Conservation (phyloP, 2,329 filamentous ascomycete species). For the Fusarium tuaranense region DNA sequence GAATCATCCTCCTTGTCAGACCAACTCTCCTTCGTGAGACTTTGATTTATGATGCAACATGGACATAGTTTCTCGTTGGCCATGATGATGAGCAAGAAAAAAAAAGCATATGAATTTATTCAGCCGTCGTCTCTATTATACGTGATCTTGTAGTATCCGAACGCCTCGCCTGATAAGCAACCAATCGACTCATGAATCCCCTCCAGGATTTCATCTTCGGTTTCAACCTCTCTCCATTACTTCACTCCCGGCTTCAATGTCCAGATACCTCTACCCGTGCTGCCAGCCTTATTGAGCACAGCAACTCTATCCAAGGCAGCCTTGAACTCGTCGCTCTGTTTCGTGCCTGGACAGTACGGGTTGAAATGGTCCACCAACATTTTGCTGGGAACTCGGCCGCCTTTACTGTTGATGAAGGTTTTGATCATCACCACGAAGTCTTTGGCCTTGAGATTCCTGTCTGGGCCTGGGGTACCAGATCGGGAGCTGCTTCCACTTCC, state of each 20-base stretch:
- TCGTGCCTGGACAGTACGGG: conserved; percentile 73
- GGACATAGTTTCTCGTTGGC: conserved; percentile 19
- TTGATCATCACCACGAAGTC: conserved; percentile 81
- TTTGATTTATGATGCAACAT: conserved; percentile 17
- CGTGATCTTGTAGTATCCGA: conserved; percentile 16
- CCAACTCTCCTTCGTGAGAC: conserved; percentile 35
- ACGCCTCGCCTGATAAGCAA: conserved; percentile 22
- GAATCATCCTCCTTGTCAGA: conserved; percentile 52
- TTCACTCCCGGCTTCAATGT: conserved; percentile 54
- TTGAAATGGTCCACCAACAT: conserved; percentile 93
- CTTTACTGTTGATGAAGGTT: conserved; percentile 81
- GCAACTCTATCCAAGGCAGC: conserved; percentile 83
- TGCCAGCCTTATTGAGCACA: conserved; percentile 70
- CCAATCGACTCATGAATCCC: neutral
- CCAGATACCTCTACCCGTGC: conserved; percentile 67
- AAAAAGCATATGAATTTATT: conserved; percentile 3
- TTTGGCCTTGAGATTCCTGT: conserved; percentile 61
- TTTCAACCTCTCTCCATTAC: conserved; percentile 19
- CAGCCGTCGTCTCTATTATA: conserved; percentile 10
- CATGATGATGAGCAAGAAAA: conserved; percentile 21
- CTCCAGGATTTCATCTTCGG: neutral
- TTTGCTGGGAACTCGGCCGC: conserved; percentile 83
- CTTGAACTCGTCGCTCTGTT: conserved; percentile 84
- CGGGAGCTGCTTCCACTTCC: conserved; percentile 59
- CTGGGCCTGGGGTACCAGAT: conserved; percentile 56